Conservation (phyloP, 2,329 filamentous ascomycete genomes). For the Claviceps humidiphila region DNA sequence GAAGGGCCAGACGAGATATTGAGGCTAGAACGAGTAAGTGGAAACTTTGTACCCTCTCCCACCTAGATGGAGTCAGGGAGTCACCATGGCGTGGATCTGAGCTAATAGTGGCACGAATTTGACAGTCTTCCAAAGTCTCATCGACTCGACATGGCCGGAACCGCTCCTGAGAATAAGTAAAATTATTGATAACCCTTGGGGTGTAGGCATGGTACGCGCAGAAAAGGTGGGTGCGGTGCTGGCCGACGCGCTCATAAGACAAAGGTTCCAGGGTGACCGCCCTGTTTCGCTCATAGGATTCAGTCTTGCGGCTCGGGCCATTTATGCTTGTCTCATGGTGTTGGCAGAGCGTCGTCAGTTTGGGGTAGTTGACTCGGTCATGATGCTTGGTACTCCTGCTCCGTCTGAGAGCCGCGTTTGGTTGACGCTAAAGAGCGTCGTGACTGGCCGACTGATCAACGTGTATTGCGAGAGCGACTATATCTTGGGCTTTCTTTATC, state of each 20-base stretch:
- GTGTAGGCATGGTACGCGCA: conserved; percentile 58
- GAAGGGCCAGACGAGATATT: conserved; percentile 44
- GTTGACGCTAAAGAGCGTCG: conserved; percentile 64
- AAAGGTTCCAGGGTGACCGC: conserved; percentile 66
- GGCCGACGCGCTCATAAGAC: conserved; percentile 67
- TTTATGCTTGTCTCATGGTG: conserved; percentile 70
- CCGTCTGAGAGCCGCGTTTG: conserved; percentile 61
- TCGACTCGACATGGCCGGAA: conserved; percentile 47
- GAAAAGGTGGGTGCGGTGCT: conserved; percentile 61
- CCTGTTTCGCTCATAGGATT: conserved; percentile 72
- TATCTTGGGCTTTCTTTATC: conserved; percentile 77
- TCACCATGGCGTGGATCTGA: neutral
- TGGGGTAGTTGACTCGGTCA: conserved; percentile 72
- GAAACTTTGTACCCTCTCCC: neutral
- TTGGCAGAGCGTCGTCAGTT: conserved; percentile 73
- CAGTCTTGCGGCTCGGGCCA: conserved; percentile 67
- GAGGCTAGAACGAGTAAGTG: conserved; percentile 31
- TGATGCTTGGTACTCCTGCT: conserved; percentile 72
- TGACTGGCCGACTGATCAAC: conserved; percentile 75
- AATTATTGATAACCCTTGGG: conserved; percentile 73
- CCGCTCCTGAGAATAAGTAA: conserved; percentile 54
- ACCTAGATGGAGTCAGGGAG: neutral
- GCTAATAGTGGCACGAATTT: neutral
- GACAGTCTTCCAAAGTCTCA: conserved; percentile 42
- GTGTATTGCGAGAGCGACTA: conserved; percentile 82